Evolutionary conservation across 495 filamentous ascomycete genomes (phyloP).

Genomic region (Daldinia childiae): DNA sequence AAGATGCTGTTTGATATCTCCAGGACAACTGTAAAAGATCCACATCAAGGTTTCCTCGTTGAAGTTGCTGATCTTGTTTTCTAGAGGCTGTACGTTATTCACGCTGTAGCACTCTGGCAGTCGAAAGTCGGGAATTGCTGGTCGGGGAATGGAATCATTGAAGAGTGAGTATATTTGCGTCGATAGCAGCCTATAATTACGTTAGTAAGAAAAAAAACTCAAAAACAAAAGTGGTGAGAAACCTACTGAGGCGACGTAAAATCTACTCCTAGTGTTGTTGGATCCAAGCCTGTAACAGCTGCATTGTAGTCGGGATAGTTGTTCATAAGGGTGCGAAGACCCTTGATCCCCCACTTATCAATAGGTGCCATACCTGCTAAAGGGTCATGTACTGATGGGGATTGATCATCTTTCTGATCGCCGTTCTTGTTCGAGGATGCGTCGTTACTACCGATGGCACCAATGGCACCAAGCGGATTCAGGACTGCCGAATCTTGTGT

Average conservation of each 20-base stretch:
- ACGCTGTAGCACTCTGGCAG: conserved; percentile 88
- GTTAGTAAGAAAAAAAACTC: conserved; percentile 8
- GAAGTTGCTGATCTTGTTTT: conserved; percentile 81
- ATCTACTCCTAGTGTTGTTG: conserved; percentile 80
- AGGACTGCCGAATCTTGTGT: conserved; percentile 46
- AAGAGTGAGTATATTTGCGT: conserved; percentile 71
- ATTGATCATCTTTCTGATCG: conserved; percentile 51
- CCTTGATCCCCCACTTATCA: conserved; percentile 83
- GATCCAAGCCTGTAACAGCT: conserved; percentile 80
- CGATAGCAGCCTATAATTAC: conserved; percentile 48
- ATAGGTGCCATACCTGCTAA: conserved; percentile 79
- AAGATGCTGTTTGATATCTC: conserved; percentile 84
- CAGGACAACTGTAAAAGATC: conserved; percentile 92
- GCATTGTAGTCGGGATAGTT: conserved; percentile 78
- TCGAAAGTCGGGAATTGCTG: conserved; percentile 78
- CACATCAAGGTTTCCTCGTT: conserved; percentile 92
- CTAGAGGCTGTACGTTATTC: conserved; percentile 82
- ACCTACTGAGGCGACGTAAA: conserved; percentile 80
- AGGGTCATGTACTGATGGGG: conserved; percentile 60
- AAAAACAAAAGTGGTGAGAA: not conserved
- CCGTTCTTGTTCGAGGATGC: conserved; percentile 52
- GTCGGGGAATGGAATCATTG: conserved; percentile 72
- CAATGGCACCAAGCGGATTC: conserved; percentile 57
- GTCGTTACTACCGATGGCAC: conserved; percentile 56
- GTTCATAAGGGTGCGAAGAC: conserved; percentile 80